phyloP scores from a whole-genome alignment of 345 rosid genomes.

The Salix exigua region DNA sequence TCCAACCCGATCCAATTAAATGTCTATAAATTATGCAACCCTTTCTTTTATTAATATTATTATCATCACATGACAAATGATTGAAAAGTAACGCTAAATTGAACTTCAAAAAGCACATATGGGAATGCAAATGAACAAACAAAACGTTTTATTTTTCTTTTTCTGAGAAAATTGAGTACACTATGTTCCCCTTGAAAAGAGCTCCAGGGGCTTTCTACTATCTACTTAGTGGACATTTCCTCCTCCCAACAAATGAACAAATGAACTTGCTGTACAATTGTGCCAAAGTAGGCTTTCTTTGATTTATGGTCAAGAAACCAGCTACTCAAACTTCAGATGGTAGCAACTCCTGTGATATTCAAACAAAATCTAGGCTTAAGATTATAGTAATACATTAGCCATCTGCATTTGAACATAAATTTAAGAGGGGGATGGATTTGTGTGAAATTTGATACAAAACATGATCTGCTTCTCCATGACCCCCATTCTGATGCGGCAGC shows the following conservation, averaged over 20 bases:
- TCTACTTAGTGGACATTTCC: conserved; percentile 25
- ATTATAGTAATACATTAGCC: conserved; percentile 19
- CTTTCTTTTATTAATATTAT: too few species aligned
- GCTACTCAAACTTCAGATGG: conserved; percentile 31
- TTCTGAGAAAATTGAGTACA: conserved; percentile 16
- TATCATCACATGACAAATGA: too few species aligned
- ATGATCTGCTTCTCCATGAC: conserved; percentile 6
- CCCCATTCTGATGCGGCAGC: conserved; percentile 15
- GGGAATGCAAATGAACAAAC: neutral
- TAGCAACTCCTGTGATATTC: conserved; percentile 19
- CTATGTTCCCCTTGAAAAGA: conserved; percentile 12
- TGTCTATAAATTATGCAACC: too few species aligned
- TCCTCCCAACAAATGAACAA: conserved; percentile 55
- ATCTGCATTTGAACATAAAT: conserved; percentile 14
- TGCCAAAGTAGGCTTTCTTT: conserved; percentile 27
- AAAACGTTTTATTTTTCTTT: conserved; percentile 12
- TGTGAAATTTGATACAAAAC: neutral
- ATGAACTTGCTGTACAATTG: conserved; percentile 49
- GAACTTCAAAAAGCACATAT: neutral
- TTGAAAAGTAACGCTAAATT: too few species aligned
- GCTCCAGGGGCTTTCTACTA: conserved; percentile 14
- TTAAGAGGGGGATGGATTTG: neutral
- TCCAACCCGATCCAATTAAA: too few species aligned
- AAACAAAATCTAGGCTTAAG: neutral
- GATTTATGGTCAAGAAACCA: conserved; percentile 16